Base-by-base conservation (phyloP, 2,329 filamentous ascomycete genomes). In the Ophiosphaerella herpotricha region DNA sequence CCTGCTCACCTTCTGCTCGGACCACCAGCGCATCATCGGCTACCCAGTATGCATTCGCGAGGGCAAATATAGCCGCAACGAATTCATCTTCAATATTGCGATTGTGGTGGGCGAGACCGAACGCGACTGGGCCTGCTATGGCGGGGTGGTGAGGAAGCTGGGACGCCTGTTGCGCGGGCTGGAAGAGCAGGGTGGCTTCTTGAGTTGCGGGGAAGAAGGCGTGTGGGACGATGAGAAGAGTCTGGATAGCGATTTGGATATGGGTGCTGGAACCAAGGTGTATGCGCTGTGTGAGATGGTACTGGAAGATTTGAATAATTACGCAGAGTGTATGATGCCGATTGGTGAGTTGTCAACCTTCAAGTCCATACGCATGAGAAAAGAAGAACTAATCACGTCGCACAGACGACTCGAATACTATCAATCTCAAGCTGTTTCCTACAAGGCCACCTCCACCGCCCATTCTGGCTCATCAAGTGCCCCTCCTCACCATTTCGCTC, bases 21-120 rank as follows among this genome's bases (percentile, higher is more conserved):
- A 87, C 72, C 88, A 90, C 39, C 88, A 92, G 73, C 85, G 87
- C 50, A 85, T 99, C 47, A 82, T 99, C 31, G 91, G 92, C 13
- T 91, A 91, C 64, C 94, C 94, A 0, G 88, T 97, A 45, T 93
- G 91, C 69, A 90, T 97, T 68, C 61, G 71, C 9, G 84, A 91
- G 57, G 82, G 86, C 47, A 87, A 88, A 61, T 96, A 97, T 68
- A 85, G 88, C 67, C 87, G 94, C 50, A 96, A 96, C 75, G 90
- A 96, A 74, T 97, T 97, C 79, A 96, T 97, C 69, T 99, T 97
- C 83, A 97, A 97, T 74, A 96, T 97, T 69, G 91, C 91, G 51
- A 80, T 97, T 38, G 88, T 96, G 24, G 80, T 96, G 42, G 83
- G 88, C 43, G 82, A 85, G 48, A 78, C 82, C 31, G 78, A 82